Conservation (phyloP, 129 eudicot species). For the Heracleum sosnowskyi region DNA sequence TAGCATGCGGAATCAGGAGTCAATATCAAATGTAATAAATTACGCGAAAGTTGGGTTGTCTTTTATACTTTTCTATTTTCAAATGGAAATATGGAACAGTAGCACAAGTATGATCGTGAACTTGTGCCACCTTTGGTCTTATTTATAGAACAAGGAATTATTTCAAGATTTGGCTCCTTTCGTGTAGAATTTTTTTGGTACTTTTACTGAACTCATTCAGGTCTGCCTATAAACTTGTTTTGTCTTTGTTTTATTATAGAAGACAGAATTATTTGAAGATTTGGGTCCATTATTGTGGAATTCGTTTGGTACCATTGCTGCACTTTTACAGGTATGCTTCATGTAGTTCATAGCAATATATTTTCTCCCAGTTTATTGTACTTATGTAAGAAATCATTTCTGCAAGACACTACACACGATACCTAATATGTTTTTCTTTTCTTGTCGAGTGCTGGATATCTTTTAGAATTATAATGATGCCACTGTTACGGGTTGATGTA, state of each 20-base stretch:
- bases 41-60: not conserved
- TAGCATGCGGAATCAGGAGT: not conserved
- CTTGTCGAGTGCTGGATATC: not conserved
- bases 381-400: not conserved
- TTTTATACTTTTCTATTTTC: not conserved
- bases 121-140: constrained; percentile 15
- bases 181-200: constrained; percentile 30
- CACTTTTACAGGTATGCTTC: constrained; percentile 56
- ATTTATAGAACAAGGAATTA: constrained; percentile 26
- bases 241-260: constrained; percentile 36
- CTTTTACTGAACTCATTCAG: constrained; percentile 33
- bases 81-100: not conserved
- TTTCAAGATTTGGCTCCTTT: constrained; percentile 30
- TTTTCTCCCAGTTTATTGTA: not conserved
- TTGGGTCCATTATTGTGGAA: constrained; percentile 85
- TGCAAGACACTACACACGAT: not conserved
- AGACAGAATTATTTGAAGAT: constrained; percentile 76
- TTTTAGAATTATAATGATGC: not conserved
- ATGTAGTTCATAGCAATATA: not conserved
- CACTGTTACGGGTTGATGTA: not conserved
- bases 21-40: not conserved
- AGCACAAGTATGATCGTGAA: constrained; percentile 14
- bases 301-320: constrained; percentile 77
- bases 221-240: constrained; percentile 19
- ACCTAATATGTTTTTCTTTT: not conserved